Base-by-base conservation (phyloP, 495 filamentous ascomycete species). In the Trypethelium eluteriae region DNA sequence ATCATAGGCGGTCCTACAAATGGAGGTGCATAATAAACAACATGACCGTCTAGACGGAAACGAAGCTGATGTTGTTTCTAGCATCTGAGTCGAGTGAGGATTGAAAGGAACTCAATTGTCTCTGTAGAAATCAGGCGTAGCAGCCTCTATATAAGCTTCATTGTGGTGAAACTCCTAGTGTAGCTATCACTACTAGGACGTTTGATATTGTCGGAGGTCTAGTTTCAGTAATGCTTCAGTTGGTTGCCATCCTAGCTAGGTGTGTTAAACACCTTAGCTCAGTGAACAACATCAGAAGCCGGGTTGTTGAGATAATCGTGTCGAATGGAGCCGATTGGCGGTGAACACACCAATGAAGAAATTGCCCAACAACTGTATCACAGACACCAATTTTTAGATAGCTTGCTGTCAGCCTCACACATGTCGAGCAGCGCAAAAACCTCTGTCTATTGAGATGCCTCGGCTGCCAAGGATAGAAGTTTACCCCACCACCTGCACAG, bases 1-100 rank as follows among this genome's bases (percentile, higher is more conserved):
- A 59, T 32, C 53, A 59, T 32, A 59, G 32, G 32, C 53, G 53
- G 53, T 59, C 53, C 53, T 32, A 59, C 53, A 59, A 36, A 59
- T 59, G 53, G 53, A 59, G 53, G 53, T 32, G 32, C 36, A 14
- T 36, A 32, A 59, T 59, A 18, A 59, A 59, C n/a, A 59, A 59
- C 53, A 59, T 6, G 18, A 59, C n/a, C 32, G 53, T 36, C 32
- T 36, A 18, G 53, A 59, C 32, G n/a, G 53, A 59, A 59, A 59
- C 53, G 18, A 59, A 36, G 53, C 41, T 46, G 41, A 6, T 46
- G 41, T 46, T 46, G 14, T 14, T 46, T 46, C 14, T 6, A 14
- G 6, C 41, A 6, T 46, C 41, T 46, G 41, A 14, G 14, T 46
- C 14, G 41, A 46, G 14, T 46, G 41, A 46, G 41, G 41, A 46